Evolutionary conservation across 768 basidiomycete species (phyloP), one percentile per base, ranked within the genome.

Genomic region (Trametes cingulata): DNA sequence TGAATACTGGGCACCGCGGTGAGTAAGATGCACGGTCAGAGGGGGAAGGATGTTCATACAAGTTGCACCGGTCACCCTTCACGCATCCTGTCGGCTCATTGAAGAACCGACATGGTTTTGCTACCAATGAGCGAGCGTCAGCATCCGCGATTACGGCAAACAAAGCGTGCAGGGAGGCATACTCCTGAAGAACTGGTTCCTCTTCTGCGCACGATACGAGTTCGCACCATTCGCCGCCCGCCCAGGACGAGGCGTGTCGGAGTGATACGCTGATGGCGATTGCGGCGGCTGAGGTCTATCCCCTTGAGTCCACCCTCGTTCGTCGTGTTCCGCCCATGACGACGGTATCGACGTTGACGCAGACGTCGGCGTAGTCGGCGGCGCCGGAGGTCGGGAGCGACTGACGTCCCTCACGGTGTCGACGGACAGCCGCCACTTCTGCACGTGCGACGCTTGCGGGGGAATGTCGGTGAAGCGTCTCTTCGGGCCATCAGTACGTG

Each of bases 51-150:
- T 8, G 3, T 14, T 12, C 65, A 50, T 27, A 66, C 65, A 63
- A 66, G 46, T 60, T 66, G 48, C 65, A 66, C 27, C 56, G 43
- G 37, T 66, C 61, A 27, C 65, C 65, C 42, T 66, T 66, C 41
- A 66, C 48, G 41, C 65, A 66, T 7, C 61, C 62, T 2, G 50
- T 33, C 1, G 59, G 55, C 42, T 55, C 61, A 20, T 35, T 22
- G 24, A 60, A 66, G 61, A 66, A 66, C 20, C 56, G 48, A 36
- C 65, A 66, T 1, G 61, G 65, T 48, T 66, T 66, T 17, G 65
- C 65, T 66, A n/a, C 10, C 19, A 7, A 20, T 6, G 39, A 40
- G 6, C 6, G 39, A 40, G 39, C 39, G 39, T 40, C 14, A 40
- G 39, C 5, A 13, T 6, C 39, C 10, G n/a, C n/a, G 29, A 10